Percentiles rank a stretch among this genome's conserved stretches.
Conservation (phyloP, 2,329 filamentous ascomycete genomes). For the Colletotrichum graminicola region DNA sequence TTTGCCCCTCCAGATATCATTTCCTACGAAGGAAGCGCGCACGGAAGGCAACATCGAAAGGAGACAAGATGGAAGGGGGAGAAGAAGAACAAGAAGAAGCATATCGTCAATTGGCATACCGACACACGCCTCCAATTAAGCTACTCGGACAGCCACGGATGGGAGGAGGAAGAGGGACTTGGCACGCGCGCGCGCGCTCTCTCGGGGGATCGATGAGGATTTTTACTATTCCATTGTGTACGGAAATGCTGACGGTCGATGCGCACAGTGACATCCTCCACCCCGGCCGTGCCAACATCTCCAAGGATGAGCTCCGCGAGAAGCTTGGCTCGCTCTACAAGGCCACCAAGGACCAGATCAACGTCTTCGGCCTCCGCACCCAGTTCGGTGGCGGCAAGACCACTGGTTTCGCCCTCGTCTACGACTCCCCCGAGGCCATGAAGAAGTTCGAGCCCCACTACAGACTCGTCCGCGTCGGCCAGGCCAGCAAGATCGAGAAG, state of each 20-base stretch:
- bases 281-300: conserved; percentile 97
- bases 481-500: conserved; percentile 96
- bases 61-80: neutral
- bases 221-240: neutral
- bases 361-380: conserved; percentile 97
- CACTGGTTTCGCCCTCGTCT: conserved; percentile 98
- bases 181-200: neutral
- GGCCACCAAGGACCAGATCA: conserved; percentile 96
- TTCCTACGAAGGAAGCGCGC: neutral
- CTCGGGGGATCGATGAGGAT: neutral
- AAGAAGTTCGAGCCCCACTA: conserved; percentile 99
- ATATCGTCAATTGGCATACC: conserved; percentile 1
- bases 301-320: conserved; percentile 97
- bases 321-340: conserved; percentile 98
- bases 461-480: conserved; percentile 93
- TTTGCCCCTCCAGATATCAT: conserved; percentile 51
- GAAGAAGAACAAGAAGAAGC: too few species aligned
- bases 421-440: conserved; percentile 97
- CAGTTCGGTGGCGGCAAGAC: conserved; percentile 99
- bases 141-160: neutral
- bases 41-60: conserved; percentile 12
- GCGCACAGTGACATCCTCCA: conserved; percentile 93
- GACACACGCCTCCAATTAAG: neutral
- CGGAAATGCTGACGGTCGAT: conserved; percentile 26
- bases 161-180: neutral